Evolutionary conservation across 306 rosid genomes (phyloP).

Genomic region (Psophocarpus tetragonolobus): DNA sequence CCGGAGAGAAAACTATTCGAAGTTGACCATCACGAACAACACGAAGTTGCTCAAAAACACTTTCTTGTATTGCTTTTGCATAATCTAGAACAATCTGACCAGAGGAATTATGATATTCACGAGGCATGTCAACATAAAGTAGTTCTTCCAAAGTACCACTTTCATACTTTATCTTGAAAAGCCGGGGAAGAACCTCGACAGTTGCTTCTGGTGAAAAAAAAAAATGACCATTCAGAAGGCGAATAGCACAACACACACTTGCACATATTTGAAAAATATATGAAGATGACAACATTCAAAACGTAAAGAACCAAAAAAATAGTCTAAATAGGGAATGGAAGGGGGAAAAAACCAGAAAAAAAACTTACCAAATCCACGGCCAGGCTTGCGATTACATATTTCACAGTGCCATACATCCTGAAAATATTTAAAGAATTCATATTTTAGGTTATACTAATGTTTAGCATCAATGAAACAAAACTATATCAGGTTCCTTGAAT

Average conservation of each 20-base stretch:
- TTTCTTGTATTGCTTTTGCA: conserved; percentile 98
- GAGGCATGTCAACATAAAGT: conserved; percentile 97
- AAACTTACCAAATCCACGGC: conserved; percentile 92
- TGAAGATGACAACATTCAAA: conserved; percentile 17
- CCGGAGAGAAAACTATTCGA: conserved; percentile 89
- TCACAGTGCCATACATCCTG: conserved; percentile 99
- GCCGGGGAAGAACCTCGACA: conserved; percentile 95
- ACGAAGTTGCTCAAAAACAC: conserved; percentile 98
- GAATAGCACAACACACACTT: conserved; percentile 21
- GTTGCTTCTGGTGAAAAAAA: conserved; percentile 85
- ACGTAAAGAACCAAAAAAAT: conserved; percentile 23
- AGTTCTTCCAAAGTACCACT: conserved; percentile 99
- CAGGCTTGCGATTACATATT: conserved; percentile 97
- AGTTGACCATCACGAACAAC: conserved; percentile 99
- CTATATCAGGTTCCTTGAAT: conserved; percentile 1
- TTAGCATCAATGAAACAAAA: conserved; percentile 24
- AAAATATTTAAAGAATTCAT: conserved; percentile 36
- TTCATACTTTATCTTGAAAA: conserved; percentile 92
- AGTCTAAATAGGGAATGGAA: not conserved
- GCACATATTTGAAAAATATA: conserved; percentile 3
- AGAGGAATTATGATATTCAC: conserved; percentile 90
- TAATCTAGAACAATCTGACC: conserved; percentile 97
- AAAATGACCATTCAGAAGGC: conserved; percentile 22
- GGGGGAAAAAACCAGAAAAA: conserved; percentile 10
- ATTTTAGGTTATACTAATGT: conserved; percentile 21